Base-by-base conservation (phyloP, 2,329 filamentous ascomycete genomes). In the Alternaria panax region DNA sequence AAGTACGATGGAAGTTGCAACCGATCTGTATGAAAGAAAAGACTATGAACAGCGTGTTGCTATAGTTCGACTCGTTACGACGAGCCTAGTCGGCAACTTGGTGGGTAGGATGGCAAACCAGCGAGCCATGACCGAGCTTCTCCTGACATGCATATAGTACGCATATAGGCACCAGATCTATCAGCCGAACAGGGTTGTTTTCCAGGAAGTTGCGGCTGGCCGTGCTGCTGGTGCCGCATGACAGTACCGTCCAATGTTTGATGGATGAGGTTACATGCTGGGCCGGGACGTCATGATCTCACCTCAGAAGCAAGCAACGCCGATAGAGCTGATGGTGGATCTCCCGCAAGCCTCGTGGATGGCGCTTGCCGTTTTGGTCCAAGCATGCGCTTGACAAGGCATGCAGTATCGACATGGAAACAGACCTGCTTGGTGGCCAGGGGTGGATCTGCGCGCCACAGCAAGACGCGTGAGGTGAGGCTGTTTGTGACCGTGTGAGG, bases 381-480 rank as follows among this genome's bases (percentile, higher is more conserved):
- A 58, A 59, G 57, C 47, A 54, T 55, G 62, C 60, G 40, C 56
- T 59, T 22, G 54, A 67, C 54, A 59, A 57, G 63, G 61, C 59
- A 64, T 58, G 62, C 63, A 67, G 66, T 30, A 28, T 30, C 43
- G 66, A 65, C 60, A 59, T 66, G 51, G 38, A 56, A 48, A 45
- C 47, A 28, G 45, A 52, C 54, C 41, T 50, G 42, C 28, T 57
- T 36, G 59, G 51, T 47, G 62, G 62, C 47, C 59, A 50, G 27
- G 53, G 46, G 56, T 58, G 58, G 52, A 60, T 61, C 43, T 40
- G 42, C 60, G 69, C 66, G 63, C 61, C 65, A 65, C 57, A 56
- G 59, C 57, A 68, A 48, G 50, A 63, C 53, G 62, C 64, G 68
- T 67, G 68, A 65, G 65, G 69, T 67, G 71, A 73, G 73, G 73